Percentiles rank a stretch among this genome's conserved stretches.
phyloP scores from a whole-genome alignment of 345 rosid species.

The Heritiera fomes region DNA sequence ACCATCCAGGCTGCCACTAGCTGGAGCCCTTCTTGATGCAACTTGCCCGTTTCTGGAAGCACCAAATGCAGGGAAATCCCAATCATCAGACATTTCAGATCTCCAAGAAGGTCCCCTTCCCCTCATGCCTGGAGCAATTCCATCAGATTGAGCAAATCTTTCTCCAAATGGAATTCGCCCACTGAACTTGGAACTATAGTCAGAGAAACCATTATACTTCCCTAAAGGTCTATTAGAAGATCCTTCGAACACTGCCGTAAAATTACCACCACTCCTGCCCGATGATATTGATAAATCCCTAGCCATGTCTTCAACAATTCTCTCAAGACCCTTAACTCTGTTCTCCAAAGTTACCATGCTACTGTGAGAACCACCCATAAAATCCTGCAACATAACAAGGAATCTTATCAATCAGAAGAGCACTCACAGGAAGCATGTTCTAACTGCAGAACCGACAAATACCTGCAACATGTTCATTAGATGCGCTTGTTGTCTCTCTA shows the following conservation, averaged over 20 bases:
- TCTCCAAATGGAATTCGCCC: constrained; percentile 73
- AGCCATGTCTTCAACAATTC: constrained; percentile 94
- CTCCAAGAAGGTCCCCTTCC: constrained; percentile 81
- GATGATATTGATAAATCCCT: constrained; percentile 85
- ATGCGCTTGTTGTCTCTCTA: constrained; percentile 93
- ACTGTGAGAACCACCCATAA: constrained; percentile 97
- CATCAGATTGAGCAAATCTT: constrained; percentile 73
- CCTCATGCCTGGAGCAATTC: constrained; percentile 51
- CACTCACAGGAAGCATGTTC: constrained; percentile 22
- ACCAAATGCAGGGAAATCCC: constrained; percentile 70
- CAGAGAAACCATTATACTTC: constrained; percentile 74
- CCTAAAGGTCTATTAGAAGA: constrained; percentile 52
- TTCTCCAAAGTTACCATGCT: constrained; percentile 91
- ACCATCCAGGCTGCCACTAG: constrained; percentile 44
- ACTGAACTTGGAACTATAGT: constrained; percentile 62
- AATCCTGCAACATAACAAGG: constrained; percentile 58
- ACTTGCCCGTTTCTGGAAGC: constrained; percentile 73
- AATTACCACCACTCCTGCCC: constrained; percentile 66
- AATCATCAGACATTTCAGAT: constrained; percentile 65
- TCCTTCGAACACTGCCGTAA: constrained; percentile 64
- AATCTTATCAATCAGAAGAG: constrained; percentile 27
- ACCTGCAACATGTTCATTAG: constrained; percentile 97
- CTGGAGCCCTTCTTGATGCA: constrained; percentile 61
- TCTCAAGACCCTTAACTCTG: constrained; percentile 96
- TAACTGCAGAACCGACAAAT: constrained; percentile 27